A percentile compares a stretch with the other conserved stretches of the same genome.
These are phyloP conservation scores for Tuber indicum DNA, from an alignment of 495 filamentous ascomycete genomes.

Conservation along the genomic window DNA sequence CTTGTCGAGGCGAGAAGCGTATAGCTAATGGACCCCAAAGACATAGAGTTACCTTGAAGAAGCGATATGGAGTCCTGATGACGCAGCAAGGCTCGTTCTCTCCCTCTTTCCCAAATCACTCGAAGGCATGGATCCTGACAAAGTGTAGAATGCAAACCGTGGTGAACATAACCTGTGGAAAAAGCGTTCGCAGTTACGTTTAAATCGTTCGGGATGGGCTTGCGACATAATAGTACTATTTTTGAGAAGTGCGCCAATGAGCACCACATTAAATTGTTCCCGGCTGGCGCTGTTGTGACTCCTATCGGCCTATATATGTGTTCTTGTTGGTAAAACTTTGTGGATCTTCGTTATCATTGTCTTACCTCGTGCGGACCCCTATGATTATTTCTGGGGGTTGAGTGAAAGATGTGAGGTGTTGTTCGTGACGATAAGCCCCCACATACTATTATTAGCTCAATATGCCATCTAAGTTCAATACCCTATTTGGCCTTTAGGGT, in stretches of 20 bases:
- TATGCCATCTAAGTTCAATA: neutral
- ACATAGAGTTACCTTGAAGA: conserved; percentile 88
- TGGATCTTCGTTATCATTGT: neutral
- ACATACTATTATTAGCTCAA: neutral
- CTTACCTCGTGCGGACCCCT: neutral
- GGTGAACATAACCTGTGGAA: neutral
- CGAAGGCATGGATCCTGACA: neutral
- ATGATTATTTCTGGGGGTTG: neutral
- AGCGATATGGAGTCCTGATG: conserved; percentile 77
- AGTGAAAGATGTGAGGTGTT: neutral
- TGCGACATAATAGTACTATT: neutral
- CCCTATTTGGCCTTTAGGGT: neutral
- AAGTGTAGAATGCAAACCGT: neutral
- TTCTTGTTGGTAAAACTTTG: neutral
- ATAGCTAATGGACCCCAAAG: conserved; percentile 44
- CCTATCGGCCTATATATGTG: neutral
- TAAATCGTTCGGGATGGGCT: neutral
- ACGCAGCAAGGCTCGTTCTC: conserved; percentile 67
- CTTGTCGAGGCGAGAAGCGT: neutral
- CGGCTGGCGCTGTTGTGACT: neutral
- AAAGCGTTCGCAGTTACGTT: neutral
- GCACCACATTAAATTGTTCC: neutral
- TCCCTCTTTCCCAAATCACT: neutral
- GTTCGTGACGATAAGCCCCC: neutral
- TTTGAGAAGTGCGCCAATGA: neutral